Evolutionary conservation across 2,329 filamentous ascomycete genomes (phyloP).

Genomic region (Apiospora kogelbergensis): DNA sequence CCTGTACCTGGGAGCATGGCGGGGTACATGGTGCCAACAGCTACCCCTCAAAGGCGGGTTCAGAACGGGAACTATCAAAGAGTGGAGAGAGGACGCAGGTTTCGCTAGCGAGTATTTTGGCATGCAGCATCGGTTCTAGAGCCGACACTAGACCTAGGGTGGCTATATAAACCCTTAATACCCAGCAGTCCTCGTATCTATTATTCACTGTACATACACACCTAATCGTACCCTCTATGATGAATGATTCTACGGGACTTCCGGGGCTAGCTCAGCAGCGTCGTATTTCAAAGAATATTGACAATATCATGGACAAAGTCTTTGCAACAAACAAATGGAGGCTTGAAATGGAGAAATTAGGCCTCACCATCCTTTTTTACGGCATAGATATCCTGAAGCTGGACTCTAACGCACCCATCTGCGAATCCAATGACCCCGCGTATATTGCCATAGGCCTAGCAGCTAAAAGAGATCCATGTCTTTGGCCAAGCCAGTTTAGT

Average conservation of each 20-base stretch:
- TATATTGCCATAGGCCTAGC: slow-evolving; percentile 5
- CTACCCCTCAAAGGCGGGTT: not conserved
- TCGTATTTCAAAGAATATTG: not conserved
- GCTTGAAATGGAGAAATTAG: slow-evolving; percentile 1
- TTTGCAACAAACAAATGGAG: not conserved
- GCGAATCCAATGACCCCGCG: not conserved
- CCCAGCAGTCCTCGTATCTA: too few relatives aligned
- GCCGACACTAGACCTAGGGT: too few relatives aligned
- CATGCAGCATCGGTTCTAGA: too few relatives aligned
- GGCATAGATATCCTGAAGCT: slow-evolving; percentile 1
- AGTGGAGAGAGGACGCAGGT: not conserved
- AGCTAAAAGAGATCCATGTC: not conserved
- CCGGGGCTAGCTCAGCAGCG: too few relatives aligned
- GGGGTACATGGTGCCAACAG: not conserved
- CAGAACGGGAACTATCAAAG: not conserved
- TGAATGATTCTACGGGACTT: too few relatives aligned
- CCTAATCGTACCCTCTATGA: too few relatives aligned
- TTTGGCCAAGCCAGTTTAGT: not conserved
- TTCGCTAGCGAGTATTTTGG: not conserved
- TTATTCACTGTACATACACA: too few relatives aligned
- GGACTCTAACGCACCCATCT: not conserved
- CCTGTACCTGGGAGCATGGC: not conserved
- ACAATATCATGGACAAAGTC: not conserved
- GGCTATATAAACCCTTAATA: too few relatives aligned
- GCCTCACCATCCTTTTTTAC: slow-evolving; percentile 5